Evolutionary conservation across 192 early-diverging fungal species (phyloP).

Genomic region (Backusella tarrabulga): DNA sequence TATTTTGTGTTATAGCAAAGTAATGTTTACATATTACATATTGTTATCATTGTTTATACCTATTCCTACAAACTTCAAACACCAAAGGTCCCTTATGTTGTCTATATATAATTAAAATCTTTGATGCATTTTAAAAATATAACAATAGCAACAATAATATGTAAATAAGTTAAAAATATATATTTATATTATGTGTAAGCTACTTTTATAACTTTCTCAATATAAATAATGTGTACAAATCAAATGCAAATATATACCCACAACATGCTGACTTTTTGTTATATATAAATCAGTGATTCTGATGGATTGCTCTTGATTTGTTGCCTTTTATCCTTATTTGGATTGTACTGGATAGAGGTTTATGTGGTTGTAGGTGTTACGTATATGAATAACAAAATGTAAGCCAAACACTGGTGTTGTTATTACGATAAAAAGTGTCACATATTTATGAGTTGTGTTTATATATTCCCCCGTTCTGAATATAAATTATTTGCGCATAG

Average conservation of each 20-base stretch:
- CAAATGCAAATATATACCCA: background rate
- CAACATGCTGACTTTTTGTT: conserved; percentile 1
- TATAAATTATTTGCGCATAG: background rate
- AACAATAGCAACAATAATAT: background rate
- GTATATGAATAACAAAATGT: background rate
- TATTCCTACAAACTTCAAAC: background rate
- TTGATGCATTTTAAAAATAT: background rate
- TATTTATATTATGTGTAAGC: background rate
- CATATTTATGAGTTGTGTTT: background rate
- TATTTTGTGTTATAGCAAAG: background rate
- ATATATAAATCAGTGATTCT: background rate
- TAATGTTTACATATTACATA: background rate
- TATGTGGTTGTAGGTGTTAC: background rate
- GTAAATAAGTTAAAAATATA: background rate
- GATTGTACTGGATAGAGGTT: background rate
- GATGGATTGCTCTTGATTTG: background rate
- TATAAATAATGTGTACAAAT: conserved; percentile 7
- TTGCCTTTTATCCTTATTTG: background rate
- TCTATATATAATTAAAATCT: background rate
- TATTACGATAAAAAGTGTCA: background rate
- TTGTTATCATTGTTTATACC: background rate
- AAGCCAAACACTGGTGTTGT: background rate
- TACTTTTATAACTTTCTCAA: background rate
- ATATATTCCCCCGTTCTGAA: background rate
- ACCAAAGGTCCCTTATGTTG: background rate